Conservation (phyloP, 2,329 filamentous ascomycete genomes). For the Kalaharituber pfeilii region DNA sequence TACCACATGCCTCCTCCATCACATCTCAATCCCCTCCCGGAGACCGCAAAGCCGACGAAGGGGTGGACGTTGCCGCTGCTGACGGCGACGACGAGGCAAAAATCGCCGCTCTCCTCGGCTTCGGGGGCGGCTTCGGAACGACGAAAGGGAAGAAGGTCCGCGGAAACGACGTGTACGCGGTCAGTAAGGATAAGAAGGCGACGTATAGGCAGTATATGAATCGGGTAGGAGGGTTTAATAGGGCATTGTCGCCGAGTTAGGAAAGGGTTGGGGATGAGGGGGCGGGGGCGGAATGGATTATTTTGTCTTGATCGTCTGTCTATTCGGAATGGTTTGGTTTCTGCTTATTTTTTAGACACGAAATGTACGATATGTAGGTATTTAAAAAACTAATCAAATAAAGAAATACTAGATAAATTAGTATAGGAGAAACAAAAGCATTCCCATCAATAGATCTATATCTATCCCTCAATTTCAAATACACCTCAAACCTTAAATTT, state of each 20-base stretch:
- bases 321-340: too few relatives aligned
- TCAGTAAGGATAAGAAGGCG: constrained; percentile 84
- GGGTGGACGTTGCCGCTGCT: not conserved
- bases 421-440: not conserved
- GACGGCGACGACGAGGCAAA: constrained; percentile 27
- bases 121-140: constrained; percentile 55
- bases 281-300: too few relatives aligned
- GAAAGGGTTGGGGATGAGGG: too few relatives aligned
- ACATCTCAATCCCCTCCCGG: too few relatives aligned
- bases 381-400: not conserved
- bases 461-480: not conserved
- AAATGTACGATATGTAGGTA: too few relatives aligned
- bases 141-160: constrained; percentile 80
- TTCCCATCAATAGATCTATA: not conserved
- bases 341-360: too few relatives aligned
- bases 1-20: not conserved
- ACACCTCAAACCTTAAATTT: not conserved
- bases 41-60: not conserved
- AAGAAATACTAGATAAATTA: not conserved
- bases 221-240: constrained; percentile 19
- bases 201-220: constrained; percentile 91
- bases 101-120: constrained; percentile 58
- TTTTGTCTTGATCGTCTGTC: too few relatives aligned
- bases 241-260: constrained; percentile 16
- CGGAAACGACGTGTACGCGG: constrained; percentile 67